Base-by-base conservation (phyloP, 2,329 filamentous ascomycete genomes). In the Xylariaceae sp. region DNA sequence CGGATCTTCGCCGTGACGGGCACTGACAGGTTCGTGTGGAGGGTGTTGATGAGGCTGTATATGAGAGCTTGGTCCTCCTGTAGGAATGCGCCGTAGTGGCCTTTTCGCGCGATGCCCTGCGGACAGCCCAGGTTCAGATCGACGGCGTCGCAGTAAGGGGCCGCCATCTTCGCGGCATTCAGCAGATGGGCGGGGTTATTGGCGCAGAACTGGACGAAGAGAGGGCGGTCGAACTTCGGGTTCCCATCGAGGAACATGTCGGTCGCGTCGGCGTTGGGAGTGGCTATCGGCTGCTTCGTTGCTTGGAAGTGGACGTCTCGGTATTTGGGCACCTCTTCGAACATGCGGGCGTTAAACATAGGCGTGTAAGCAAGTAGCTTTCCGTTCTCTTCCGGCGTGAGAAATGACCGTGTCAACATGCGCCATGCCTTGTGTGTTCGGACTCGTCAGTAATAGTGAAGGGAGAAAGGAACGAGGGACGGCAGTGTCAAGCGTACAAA, bases 161-260 rank as follows among this genome's bases (percentile, higher is more conserved):
- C 85, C 0, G 90, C 91, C 57, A 86, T 79, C 60, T 81, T 80
- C 0, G 92, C 94, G 0, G 94, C 91, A 31, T 80, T 79, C 47
- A 97, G 83, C 26, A 96, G 79, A 51, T 87, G 83, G n/a, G 87
- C 80, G 0, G 90, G 83, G 57, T 94, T 85, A 71, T 94, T 95
- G 59, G 90, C 88, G 77, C 94, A 99, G 72, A 99, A 99, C 68
- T 99, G 94, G 2, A 96, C 92, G 64, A 96, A 91, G 7, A 97
- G 83, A 0, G 94, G 94, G 4, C 94, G 82, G 72, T 99, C 94
- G 56, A 91, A 76, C 11, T 78, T 67, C 0, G 91, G 88, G 71
- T 96, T 92, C 43, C 94, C 94, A 72, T 99, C 94, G 30, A 97
- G 85, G 71, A 84, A 88, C 4, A 73, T 71, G 64, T 47, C 45